phyloP scores from a whole-genome alignment of 2,329 filamentous ascomycete genomes.

The Ampelomyces quisqualis region DNA sequence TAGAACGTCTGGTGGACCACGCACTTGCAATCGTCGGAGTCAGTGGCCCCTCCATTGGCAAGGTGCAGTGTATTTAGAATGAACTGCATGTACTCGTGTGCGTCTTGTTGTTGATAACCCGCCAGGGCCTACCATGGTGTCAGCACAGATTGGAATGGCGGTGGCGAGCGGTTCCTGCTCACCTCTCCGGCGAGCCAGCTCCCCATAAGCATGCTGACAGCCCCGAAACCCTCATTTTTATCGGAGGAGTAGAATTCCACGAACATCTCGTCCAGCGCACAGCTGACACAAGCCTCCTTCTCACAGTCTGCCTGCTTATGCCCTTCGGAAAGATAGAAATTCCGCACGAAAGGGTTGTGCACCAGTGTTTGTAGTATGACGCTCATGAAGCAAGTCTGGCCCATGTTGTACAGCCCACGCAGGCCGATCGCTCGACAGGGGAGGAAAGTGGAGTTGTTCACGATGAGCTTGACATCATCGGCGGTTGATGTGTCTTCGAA shows the following conservation, averaged over 20 bases:
- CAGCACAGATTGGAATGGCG: slow-evolving; percentile 2
- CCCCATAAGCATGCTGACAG: slow-evolving; percentile 82
- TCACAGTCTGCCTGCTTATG: slow-evolving; percentile 77
- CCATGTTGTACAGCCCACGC: slow-evolving; percentile 92
- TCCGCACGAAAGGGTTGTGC: slow-evolving; percentile 87
- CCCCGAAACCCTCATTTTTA: slow-evolving; percentile 85
- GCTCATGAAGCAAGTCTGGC: slow-evolving; percentile 98
- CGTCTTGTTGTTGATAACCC: slow-evolving; percentile 93
- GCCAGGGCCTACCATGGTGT: slow-evolving; percentile 53
- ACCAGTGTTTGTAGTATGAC: slow-evolving; percentile 91
- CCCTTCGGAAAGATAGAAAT: slow-evolving; percentile 89
- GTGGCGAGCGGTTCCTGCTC: slow-evolving; percentile 49
- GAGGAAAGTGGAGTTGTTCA: slow-evolving; percentile 73
- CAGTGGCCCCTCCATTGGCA: slow-evolving; percentile 63
- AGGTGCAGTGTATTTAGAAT: slow-evolving; percentile 86
- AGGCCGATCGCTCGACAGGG: slow-evolving; percentile 86
- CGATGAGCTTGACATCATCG: slow-evolving; percentile 75
- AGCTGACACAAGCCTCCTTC: slow-evolving; percentile 58
- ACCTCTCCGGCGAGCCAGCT: slow-evolving; percentile 80
- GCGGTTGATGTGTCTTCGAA: slow-evolving; percentile 63
- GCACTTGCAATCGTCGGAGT: slow-evolving; percentile 66
- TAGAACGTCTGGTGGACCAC: slow-evolving; percentile 95
- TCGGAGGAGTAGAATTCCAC: slow-evolving; percentile 67
- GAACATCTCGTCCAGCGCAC: slow-evolving; percentile 63
- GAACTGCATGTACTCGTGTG: slow-evolving; percentile 96